Evolutionary conservation across 1,284 basidiomycete species (phyloP), one percentile per base, ranked within the genome.

Genomic region (Irpex sp.): DNA sequence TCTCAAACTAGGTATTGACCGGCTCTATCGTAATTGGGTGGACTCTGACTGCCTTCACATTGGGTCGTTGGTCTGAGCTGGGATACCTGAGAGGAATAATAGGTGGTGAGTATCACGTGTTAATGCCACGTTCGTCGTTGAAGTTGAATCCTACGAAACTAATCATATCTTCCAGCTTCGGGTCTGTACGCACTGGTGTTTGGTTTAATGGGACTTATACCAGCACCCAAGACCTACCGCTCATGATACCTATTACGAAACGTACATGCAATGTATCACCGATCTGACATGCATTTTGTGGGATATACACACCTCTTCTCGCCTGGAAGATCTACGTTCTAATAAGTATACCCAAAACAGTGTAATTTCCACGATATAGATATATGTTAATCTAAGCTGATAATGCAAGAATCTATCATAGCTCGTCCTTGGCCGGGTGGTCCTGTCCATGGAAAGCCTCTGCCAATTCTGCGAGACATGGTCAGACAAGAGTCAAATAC

Each of bases 141-240:
- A 13, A 49, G n/a, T n/a, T 49, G 13, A 51, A 26, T 51, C 0
- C 39, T 11, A 19, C 21, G 9, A 54, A 19, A 58, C 55, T 35
- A 68, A 55, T 17, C 26, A 26, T 50, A 36, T 9, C 13, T 46
- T 13, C 11, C 66, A 90, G 88, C 86, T 6, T 85, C 83, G 15
- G 87, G 86, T 15, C 71, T 90, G 54, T 92, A 92, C 68, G 83
- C 84, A 8, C 78, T 90, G 46, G 78, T 78, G 15, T 89, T 92
- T 70, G 89, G 89, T 31, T 72, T 90, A 46, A 79, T 92, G 62
- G 89, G 89, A 1, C 77, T 92, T 33, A 76, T 92, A 59, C 87
- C 89, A 8, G 82, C 83, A 33, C 89, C 88, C 11, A 71, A 65
- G 57, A 67, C 72, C 17, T 67, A 68, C 26, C 66, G 61, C 26